A percentile compares a stretch with the other conserved stretches of the same genome.
Conservation (phyloP, 2,329 filamentous ascomycete genomes). For the Teratosphaeria zuluensis region DNA sequence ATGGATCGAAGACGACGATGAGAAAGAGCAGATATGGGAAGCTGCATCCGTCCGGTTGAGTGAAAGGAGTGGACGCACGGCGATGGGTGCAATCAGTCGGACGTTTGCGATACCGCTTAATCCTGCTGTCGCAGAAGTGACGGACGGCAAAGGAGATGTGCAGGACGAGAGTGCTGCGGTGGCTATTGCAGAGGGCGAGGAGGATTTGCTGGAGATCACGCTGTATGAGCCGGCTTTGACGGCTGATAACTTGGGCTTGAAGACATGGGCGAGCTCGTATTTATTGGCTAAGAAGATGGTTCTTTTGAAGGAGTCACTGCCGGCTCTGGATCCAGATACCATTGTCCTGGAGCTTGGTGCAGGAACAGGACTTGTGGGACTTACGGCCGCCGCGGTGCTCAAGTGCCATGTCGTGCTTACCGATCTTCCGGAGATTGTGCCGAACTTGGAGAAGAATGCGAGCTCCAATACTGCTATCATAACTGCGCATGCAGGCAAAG, state of each 20-base stretch:
- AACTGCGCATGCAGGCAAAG: slow-evolving; percentile 42
- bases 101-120: slow-evolving; percentile 44
- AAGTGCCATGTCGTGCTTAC: slow-evolving; percentile 60
- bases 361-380: slow-evolving; percentile 81
- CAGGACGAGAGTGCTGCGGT: neutral
- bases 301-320: slow-evolving; percentile 16
- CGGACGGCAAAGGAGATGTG: neutral
- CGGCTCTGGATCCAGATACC: slow-evolving; percentile 7
- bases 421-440: slow-evolving; percentile 73
- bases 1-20: slow-evolving; percentile 60
- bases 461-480: slow-evolving; percentile 52
- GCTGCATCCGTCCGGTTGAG: slow-evolving; percentile 69
- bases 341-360: slow-evolving; percentile 69
- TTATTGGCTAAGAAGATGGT: slow-evolving; percentile 65
- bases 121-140: neutral
- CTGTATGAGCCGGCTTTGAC: slow-evolving; percentile 83
- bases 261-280: slow-evolving; percentile 92
- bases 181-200: slow-evolving; percentile 5
- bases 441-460: slow-evolving; percentile 70
- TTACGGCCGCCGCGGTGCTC: slow-evolving; percentile 70
- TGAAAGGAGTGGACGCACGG: slow-evolving; percentile 72
- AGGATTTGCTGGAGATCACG: slow-evolving; percentile 48
- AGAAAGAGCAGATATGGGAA: slow-evolving; percentile 64
- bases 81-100: slow-evolving; percentile 54
- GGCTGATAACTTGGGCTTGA: slow-evolving; percentile 78